A percentile compares a stretch with the other conserved stretches of the same genome.
Conservation (phyloP, 2,329 filamentous ascomycete species). For the Curvularia lunata region DNA sequence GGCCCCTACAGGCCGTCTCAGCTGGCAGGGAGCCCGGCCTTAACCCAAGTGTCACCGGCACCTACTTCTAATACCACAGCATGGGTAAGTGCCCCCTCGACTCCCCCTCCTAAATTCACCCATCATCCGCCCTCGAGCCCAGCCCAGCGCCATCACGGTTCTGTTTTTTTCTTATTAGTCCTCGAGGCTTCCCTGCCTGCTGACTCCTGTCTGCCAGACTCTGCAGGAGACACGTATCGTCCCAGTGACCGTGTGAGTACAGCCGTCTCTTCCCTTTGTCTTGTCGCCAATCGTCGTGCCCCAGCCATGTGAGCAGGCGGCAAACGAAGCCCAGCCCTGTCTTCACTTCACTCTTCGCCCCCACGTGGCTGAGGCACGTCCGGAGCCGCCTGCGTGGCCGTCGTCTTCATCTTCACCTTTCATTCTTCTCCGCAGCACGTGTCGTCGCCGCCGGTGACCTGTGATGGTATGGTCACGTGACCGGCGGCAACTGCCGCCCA, state of each 20-base stretch:
- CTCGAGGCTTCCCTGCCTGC: constrained; percentile 20
- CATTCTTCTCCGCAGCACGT: neutral
- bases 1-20: constrained; percentile 39
- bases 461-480: constrained; percentile 21
- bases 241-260: constrained; percentile 34
- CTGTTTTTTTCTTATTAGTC: constrained; percentile 26
- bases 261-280: constrained; percentile 12
- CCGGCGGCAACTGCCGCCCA: constrained; percentile 24
- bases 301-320: constrained; percentile 2
- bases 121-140: constrained; percentile 21
- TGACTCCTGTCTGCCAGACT: constrained; percentile 30
- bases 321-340: constrained; percentile 8
- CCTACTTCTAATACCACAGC: constrained; percentile 34
- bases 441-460: constrained; percentile 1
- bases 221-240: constrained; percentile 32
- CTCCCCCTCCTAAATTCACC: constrained; percentile 22
- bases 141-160: constrained; percentile 30
- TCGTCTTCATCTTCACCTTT: neutral
- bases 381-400: neutral
- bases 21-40: constrained; percentile 38
- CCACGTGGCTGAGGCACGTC: neutral
- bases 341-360: too few species aligned
- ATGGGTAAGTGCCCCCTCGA: constrained; percentile 38
- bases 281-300: neutral
- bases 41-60: constrained; percentile 35